A percentile compares a stretch with the other conserved stretches of the same genome.
phyloP scores from a whole-genome alignment of 2,329 filamentous ascomycete genomes.

The Albifimbria verrucaria region DNA sequence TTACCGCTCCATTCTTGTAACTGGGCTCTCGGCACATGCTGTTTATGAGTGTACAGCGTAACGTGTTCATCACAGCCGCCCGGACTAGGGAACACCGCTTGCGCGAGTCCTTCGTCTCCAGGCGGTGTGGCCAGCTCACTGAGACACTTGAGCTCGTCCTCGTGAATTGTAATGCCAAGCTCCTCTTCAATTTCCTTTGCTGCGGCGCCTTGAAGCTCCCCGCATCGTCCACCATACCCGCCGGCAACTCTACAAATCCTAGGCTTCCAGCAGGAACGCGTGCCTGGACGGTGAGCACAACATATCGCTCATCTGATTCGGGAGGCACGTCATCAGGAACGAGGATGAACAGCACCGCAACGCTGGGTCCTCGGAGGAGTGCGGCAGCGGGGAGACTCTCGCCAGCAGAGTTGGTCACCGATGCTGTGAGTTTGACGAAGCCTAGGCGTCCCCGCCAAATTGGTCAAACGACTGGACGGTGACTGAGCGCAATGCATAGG shows the following conservation, averaged over 20 bases:
- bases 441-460: constrained; percentile 46
- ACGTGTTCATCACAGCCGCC: constrained; percentile 61
- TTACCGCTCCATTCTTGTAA: constrained; percentile 54
- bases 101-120: constrained; percentile 33
- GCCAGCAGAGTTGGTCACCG: constrained; percentile 43
- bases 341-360: constrained; percentile 57
- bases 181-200: constrained; percentile 61
- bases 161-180: constrained; percentile 49
- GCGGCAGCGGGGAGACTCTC: constrained; percentile 51
- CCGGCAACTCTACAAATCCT: constrained; percentile 53
- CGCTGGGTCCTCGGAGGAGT: constrained; percentile 58
- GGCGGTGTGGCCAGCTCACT: constrained; percentile 44
- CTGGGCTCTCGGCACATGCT: constrained; percentile 44
- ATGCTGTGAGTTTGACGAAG: constrained; percentile 53
- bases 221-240: constrained; percentile 54
- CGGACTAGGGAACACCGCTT: constrained; percentile 54
- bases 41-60: constrained; percentile 55
- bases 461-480: constrained; percentile 52
- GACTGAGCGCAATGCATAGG: constrained; percentile 49
- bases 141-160: constrained; percentile 45
- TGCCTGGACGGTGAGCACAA: constrained; percentile 57
- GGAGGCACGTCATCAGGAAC: constrained; percentile 45
- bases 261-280: constrained; percentile 54
- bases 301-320: constrained; percentile 47
- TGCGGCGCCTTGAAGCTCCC: constrained; percentile 53